Evolutionary conservation across 73 alveolate species (phyloP), one percentile per base, ranked within the genome.

Genomic region (Diophrys appendiculata): DNA sequence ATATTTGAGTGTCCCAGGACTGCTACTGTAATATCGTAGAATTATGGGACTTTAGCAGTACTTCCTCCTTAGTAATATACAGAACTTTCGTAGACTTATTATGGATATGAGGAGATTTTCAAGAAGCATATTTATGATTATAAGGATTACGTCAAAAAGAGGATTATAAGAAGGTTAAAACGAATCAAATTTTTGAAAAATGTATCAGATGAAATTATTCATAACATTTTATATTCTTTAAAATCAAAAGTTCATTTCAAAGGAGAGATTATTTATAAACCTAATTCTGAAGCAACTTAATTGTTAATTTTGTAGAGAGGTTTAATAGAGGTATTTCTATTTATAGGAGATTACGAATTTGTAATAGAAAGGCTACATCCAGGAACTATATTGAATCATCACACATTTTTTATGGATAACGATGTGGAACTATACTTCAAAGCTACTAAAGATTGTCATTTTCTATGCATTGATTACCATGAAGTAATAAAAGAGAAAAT

Each of bases 1-100:
- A 30, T 84, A 68, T 77, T 77, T 55, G 80, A 77, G 0, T 84
- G 92, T 73, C 76, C 76, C 34, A 32, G 92, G 31, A 84, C 92
- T 2, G 87, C 92, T 0, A 69, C 87, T 2, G 92, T 84, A 8
- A 69, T 43, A 0, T 55, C 87, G 2, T 26, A 60, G 30, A 84
- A 84, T 78, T 84, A 84, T 56, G 26, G 82, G 25, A 84, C 92
- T 0, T 34, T 84, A 2, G 85, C 80, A 5, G 75, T 23, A 27
- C 65, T 82, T 13, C 8, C 73, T n/a, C 56, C 34, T 52, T 1
- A 65, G 11, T 64, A 75, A 32, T 82, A 34, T 68, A 32, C 56
- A 24, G 52, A 73, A 81, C 31, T 82, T 18, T 11, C 34, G 3
- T 75, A 82, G 71, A 74, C 28, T 56, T 74, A 83, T 1, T 29